Conservation (phyloP, 2,329 filamentous ascomycete species). For the Alternaria viburni region DNA sequence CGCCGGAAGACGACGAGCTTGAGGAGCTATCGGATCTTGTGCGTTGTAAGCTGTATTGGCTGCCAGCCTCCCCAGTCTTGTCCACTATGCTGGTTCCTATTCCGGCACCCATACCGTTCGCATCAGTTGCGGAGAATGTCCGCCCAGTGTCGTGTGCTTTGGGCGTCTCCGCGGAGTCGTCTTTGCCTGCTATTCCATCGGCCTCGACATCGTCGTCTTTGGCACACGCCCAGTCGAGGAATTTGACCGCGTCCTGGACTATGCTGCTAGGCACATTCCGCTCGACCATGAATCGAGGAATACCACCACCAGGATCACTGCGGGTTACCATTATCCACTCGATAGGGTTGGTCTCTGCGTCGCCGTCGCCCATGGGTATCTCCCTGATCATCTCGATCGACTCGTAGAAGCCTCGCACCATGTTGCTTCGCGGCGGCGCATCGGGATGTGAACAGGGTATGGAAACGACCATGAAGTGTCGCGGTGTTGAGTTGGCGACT, state of each 20-base stretch:
- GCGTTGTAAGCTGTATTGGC: conserved; percentile 24
- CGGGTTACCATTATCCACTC: conserved; percentile 95
- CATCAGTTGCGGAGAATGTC: conserved; percentile 35
- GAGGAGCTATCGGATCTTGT: conserved; percentile 36
- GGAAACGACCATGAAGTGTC: conserved; percentile 86
- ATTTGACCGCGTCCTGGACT: conserved; percentile 78
- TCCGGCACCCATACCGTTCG: conserved; percentile 46
- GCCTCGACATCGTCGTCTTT: conserved; percentile 50
- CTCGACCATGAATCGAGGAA: conserved; percentile 90
- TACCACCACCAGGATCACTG: conserved; percentile 85
- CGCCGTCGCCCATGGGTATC: conserved; percentile 62
- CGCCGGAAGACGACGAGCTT: conserved; percentile 30
- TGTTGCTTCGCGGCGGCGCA: conserved; percentile 71
- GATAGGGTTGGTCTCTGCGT: conserved; percentile 67
- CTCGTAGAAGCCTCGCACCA: conserved; percentile 85
- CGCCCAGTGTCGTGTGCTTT: conserved; percentile 24
- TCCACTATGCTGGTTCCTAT: conserved; percentile 48
- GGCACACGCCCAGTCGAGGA: conserved; percentile 76
- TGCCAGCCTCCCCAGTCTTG: conserved; percentile 15
- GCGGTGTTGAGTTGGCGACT: conserved; percentile 53
- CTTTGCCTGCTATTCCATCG: conserved; percentile 29
- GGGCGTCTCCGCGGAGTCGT: conserved; percentile 14
- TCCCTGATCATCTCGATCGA: conserved; percentile 91
- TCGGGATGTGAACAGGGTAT: conserved; percentile 81
- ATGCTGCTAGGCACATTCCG: conserved; percentile 84